Evolutionary conservation across 2,329 filamentous ascomycete species (phyloP), one percentile per base, ranked within the genome.

Genomic region (Colletotrichum nymphaeae): DNA sequence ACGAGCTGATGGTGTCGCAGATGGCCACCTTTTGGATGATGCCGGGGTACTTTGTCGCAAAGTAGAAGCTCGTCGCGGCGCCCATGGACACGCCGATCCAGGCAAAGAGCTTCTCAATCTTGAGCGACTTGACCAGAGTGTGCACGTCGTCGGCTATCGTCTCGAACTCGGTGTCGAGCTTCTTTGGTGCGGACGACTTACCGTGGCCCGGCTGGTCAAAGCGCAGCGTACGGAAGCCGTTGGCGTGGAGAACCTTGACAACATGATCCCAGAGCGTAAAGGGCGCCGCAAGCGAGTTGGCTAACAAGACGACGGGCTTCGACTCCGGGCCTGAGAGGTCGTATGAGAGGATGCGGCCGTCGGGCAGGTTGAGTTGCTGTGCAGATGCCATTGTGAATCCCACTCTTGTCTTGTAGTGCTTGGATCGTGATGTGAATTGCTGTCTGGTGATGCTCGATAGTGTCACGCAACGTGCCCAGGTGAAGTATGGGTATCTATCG

Each of bases 71-170:
- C 1, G 79, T 82, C 0, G 83, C 80, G 8, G 82, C 85, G 26
- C 85, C 85, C 83, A 87, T 85, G 12, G 84, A 86, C 1, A 86
- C 83, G 2, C 85, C 85, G 8, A 87, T 78, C 85, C 84, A 87
- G 3, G 81, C 80, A 67, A 83, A 78, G 6, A 85, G 69, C 24
- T 75, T 78, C 5, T 72, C 58, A 37, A 85, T 79, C 7, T 75
- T 74, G 4, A 85, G 78, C 19, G 79, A 73, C 1, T 74, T 58
- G 1, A 86, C 76, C 5, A 86, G 80, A n/a, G 77, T 70, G 53
- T 76, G 67, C 0, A 85, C 81, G 62, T 86, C 83, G 30, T 81
- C 79, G 4, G 82, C 81, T 67, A 86, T 80, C 16, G 79, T 79
- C 30, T 80, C 78, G 73, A 86, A 85, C 0, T 83, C 85, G 6